phyloP scores from a whole-genome alignment of 2,329 filamentous ascomycete species.

The Fusarium sororula region DNA sequence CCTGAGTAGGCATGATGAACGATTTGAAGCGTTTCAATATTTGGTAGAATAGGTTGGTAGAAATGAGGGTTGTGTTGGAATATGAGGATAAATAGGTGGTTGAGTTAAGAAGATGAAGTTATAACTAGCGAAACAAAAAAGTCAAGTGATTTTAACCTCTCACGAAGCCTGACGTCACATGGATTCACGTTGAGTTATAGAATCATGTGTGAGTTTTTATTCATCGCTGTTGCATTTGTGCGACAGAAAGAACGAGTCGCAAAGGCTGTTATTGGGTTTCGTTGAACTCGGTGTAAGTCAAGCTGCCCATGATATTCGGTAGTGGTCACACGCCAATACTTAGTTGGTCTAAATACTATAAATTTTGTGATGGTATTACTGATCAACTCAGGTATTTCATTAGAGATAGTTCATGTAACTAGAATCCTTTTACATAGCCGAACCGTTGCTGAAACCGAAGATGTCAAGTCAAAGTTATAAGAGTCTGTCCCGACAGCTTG shows the following conservation, averaged over 20 bases:
- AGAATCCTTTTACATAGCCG: accelerated
- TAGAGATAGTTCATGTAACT: accelerated
- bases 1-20: constrained; percentile 31
- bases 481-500: constrained; percentile 11
- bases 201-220: not conserved
- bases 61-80: not conserved
- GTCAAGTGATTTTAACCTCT: not conserved
- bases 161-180: constrained; percentile 10
- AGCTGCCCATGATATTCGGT: not conserved
- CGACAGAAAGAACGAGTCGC: not conserved
- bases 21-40: not conserved
- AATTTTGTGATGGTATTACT: accelerated
- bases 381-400: accelerated
- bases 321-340: no score
- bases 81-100: not conserved
- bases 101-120: not conserved
- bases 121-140: not conserved
- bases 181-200: not conserved
- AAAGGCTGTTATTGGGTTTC: not conserved
- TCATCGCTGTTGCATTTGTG: constrained; percentile 14
- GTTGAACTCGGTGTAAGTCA: constrained; percentile 1
- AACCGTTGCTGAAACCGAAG: not conserved
- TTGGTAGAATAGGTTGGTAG: not conserved
- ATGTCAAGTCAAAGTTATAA: not conserved
- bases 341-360: not conserved